These are phyloP conservation scores for Albophoma yamanashiensis DNA, from an alignment of 2,329 filamentous ascomycete genomes.

Conservation along the genomic window DNA sequence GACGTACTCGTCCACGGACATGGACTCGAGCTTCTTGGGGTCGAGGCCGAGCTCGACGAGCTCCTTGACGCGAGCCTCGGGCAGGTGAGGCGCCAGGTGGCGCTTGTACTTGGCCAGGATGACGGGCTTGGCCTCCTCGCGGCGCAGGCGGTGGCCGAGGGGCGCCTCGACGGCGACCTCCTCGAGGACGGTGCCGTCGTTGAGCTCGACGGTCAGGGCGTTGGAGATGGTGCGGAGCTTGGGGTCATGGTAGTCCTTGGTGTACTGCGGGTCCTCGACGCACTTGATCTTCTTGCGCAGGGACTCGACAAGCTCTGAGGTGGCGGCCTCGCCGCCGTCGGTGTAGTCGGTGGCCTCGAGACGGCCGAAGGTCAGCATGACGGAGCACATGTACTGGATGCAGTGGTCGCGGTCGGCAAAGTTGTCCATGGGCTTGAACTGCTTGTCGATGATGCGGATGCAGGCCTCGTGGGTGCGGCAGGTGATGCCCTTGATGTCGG, in stretches of 20 bases:
- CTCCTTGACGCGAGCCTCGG: conserved; percentile 66
- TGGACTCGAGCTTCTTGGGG: conserved; percentile 61
- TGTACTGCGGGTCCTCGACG: conserved; percentile 93
- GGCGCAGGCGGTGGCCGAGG: conserved; percentile 78
- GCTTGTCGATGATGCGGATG: conserved; percentile 99
- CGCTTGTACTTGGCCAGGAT: conserved; percentile 93
- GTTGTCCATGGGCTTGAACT: conserved; percentile 99
- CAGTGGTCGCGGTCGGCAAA: conserved; percentile 99
- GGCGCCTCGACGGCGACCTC: conserved; percentile 92
- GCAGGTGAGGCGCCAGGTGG: conserved; percentile 77
- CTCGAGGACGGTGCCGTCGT: conserved; percentile 83
- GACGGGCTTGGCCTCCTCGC: conserved; percentile 96
- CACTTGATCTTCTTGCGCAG: conserved; percentile 91
- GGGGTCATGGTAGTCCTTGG: conserved; percentile 90
- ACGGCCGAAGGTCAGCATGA: conserved; percentile 92
- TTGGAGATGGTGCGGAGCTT: conserved; percentile 93
- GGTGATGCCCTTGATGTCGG: conserved; percentile 85
- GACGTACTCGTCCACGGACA: conserved; percentile 86
- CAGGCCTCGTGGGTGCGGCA: conserved; percentile 98
- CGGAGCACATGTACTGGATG: conserved; percentile 97
- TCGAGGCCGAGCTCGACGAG: conserved; percentile 73
- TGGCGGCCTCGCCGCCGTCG: conserved; percentile 86
- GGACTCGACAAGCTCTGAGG: conserved; percentile 78
- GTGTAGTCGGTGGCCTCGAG: conserved; percentile 90
- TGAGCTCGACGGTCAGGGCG: conserved; percentile 86